Evolutionary conservation across 2,329 filamentous ascomycete genomes (phyloP), one percentile per base, ranked within the genome.

Genomic region (Sclerotinia nivalis): DNA sequence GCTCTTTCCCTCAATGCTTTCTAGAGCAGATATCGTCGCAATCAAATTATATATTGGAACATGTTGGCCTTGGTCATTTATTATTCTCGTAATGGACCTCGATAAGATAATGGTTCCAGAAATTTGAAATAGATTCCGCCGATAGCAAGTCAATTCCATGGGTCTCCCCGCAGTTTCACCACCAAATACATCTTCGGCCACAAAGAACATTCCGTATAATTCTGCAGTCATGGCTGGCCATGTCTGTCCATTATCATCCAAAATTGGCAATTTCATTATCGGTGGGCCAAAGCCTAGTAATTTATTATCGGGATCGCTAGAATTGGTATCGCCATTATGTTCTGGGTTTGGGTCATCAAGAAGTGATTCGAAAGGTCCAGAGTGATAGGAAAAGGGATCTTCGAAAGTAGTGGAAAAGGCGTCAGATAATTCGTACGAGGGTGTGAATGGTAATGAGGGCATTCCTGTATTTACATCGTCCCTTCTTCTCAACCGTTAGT

Each of bases 101-200:
- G 93, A 93, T 56, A 97, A 80, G 0, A 89, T 93, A 68, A 98
- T 87, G 66, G 91, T 92, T 49, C 95, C 95, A 0, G 93, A 95
- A 74, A 97, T 96, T 81, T 97, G 94, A 84, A 97, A 98, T 60
- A 98, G 84, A 77, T 98, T 98, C 65, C 95, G 88, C 56, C 95
- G 90, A 79, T 98, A 98, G 84, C 95, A 98, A 0, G 95, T 98
- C 78, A 98, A 82, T 81, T 98, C 95, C 65, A 91, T 85, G 0
- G 90, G 89, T 82, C 81, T 87, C 80, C 80, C 88, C 43, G 75
- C 75, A 55, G 73, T 74, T 45, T 78, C 77, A 40, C 74, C 75
- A 12, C 84, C 83, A 83, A 92, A 94, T 7, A 93, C 91, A 75
- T 93, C 91, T 78, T 95, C 92, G 58, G 92, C 92, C 37, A 95